Base-by-base conservation (phyloP, 148 eudicot species). In the Tetragonia tetragonoides region DNA sequence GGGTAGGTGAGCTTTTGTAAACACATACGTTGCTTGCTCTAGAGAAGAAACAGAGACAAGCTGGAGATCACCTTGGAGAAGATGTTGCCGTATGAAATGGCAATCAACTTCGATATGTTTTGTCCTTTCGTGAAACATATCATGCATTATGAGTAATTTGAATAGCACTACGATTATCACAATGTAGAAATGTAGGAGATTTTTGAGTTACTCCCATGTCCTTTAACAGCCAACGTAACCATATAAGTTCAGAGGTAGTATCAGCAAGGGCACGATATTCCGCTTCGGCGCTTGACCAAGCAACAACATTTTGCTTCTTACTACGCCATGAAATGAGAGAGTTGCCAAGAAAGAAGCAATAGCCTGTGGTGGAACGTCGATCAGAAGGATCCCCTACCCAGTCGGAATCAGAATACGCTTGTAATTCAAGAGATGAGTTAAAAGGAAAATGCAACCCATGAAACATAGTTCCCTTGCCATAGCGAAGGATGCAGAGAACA, bases 131-230 rank as follows among this genome's bases (percentile, higher is more conserved):
- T 34, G 15, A 34, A 66, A 66, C 3, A 66, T 15, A 66, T 66
- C n/a, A n/a, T n/a, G n/a, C 42, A 10, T 66, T 66, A 8, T 66
- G 42, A 66, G 69, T 18, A 66, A 66, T 66, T 37, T 66, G 69
- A 17, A 66, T 66, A 6, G n/a, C 69, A 66, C 44, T 66, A 5
- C 44, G 5, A 34, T 66, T 66, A 12, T 66, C 69, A 37, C 17
- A 66, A 37, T 66, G 42, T 34, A 66, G 20, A 10, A 16, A 7
- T 3, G 69, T 66, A 15, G 18, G 44, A 34, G 69, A 66, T 10
- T 37, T 14, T 66, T 66, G 69, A 34, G 3, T 5, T 3, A 37
- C 42, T 6, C 69, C 69, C 15, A 66, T 34, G 69, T 66, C 69
- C 6, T 14, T 6, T 37, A 66, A 66, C 6, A 34, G 37, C 69